phyloP scores from a whole-genome alignment of 441 rosid genomes.

The Erysimum cheiri region DNA sequence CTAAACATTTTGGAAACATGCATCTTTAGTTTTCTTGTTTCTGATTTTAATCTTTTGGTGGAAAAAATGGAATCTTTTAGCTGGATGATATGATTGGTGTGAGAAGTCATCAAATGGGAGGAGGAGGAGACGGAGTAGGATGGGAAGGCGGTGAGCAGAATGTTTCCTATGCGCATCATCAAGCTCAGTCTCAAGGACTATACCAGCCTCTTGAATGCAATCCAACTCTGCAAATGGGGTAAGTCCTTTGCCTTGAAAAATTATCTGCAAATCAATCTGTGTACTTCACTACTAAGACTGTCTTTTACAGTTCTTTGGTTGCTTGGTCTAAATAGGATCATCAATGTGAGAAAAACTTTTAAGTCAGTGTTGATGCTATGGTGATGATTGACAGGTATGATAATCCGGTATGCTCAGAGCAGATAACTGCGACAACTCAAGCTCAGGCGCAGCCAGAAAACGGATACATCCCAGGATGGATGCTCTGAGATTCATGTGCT shows the following conservation, averaged over 20 bases:
- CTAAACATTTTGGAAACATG: background rate
- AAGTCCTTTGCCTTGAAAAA: constrained; percentile 18
- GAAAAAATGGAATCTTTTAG: constrained; percentile 44
- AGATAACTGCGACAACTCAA: constrained; percentile 60
- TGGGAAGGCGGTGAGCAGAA: constrained; percentile 84
- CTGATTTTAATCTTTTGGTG: constrained; percentile 1
- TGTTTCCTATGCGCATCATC: constrained; percentile 66
- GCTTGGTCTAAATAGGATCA: background rate
- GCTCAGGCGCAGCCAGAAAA: constrained; percentile 61
- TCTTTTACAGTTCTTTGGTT: background rate
- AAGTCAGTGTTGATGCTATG: constrained; percentile 40
- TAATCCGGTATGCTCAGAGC: constrained; percentile 69
- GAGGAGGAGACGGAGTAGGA: constrained; percentile 41
- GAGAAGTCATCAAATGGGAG: constrained; percentile 56
- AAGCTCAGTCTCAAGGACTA: constrained; percentile 70
- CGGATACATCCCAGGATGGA: constrained; percentile 97
- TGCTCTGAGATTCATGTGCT: constrained; percentile 59
- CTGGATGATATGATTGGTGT: constrained; percentile 71
- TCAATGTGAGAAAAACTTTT: background rate
- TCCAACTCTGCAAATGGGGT: constrained; percentile 97
- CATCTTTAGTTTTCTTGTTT: constrained; percentile 9
- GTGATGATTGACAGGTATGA: constrained; percentile 45
- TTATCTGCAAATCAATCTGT: background rate
- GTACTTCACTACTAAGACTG: background rate
- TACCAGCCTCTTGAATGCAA: constrained; percentile 88